Evolutionary conservation across 2,329 filamentous ascomycete species (phyloP), one percentile per base, ranked within the genome.

Genomic region (Allantophomopsis cytisporea): DNA sequence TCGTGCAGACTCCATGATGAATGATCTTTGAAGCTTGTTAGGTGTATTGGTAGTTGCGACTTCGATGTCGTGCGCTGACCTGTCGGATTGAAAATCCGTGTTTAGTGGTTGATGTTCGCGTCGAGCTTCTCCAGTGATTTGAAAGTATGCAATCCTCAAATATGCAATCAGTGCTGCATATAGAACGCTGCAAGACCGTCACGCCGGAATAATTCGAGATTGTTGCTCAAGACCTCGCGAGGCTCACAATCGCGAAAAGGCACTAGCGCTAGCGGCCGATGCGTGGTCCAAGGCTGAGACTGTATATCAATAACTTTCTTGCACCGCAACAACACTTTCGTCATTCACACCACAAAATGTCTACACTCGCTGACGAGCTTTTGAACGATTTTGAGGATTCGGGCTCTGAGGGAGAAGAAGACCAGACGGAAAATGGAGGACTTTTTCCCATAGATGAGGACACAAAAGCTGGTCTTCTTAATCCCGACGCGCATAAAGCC

Each of bases 381-480:
- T 70, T 96, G 50, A 84, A 91, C 54, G 86, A 94, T 57, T 91
- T 94, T 47, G 86, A 87, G 52, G 85, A 93, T 54, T 84, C 79
- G 5, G 86, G 79, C 38, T 85, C 85, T 39, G 84, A 91, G 51
- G 75, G 71, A 31, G 80, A 80, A 45, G 74, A 76, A 30, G 66
- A 74, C 23, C 66, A 70, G 36, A 28, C 23, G 23, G 66, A 73
- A 41, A 64, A 70, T 38, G 64, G 67, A 44, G 57, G 54, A 23
- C 54, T 62, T 20, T 61, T 68, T 47, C 50, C 57, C 30, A 50
- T 61, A 43, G 59, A 66, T 32, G 60, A 63, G 38, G 59, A 63
- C 21, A 54, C 61, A 14, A 56, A 60, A 40, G 47, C 56, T 38
- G 54, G 54, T 48, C 51, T 47, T 41, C 52, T 43, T 39, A 49